Base-by-base conservation (phyloP, 805 yeast genomes). In the Saturnispora halmiae region DNA sequence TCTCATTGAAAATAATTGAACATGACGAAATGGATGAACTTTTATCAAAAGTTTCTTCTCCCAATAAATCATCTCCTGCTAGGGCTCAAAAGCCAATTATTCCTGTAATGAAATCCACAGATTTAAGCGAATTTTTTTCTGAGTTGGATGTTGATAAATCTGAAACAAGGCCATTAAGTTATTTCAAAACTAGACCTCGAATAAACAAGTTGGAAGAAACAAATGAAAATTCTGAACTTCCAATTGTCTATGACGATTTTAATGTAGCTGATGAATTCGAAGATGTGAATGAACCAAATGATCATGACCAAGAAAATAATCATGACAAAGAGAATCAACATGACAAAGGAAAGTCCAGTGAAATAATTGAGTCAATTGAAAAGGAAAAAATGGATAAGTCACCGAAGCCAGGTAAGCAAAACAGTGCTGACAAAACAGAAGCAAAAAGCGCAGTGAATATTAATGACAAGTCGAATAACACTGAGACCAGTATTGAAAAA, bases 11-110 rank as follows among this genome's bases (percentile, higher is more conserved):
- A 37, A 40, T 56, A 7, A 47, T 54, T 4, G 56, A 53, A 10
- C 41, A 41, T 9, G 61, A 57, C 37, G 58, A 54, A 24, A 34
- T 51, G 27, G 56, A 53, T 16, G 52, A 46, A 19, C 35, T 33
- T n/a, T 22, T 38, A 10, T 22, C 31, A 18, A 46, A 28, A 6
- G 16, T 29, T n/a, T 38, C 35, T 24, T 38, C 41, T 4, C 41
- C 41, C 16, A 32, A 31, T 8, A 38, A 31, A 38, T 10, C 16
- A 14, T 35, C 44, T 9, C 34, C 33, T 24, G 19, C 21, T 18
- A 22, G 24, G 13, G 32, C 6, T n/a, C 10, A 29, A 14, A 4
- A 25, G 11, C 32, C 32, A 16, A 10, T 10, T 14, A 25, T 29
- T 35, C 50, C 50, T 3, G 38, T 35, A 16, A 34, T 47, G 21